These are phyloP conservation scores for Nidula microcarpa DNA, from an alignment of 768 basidiomycete species.

Conservation along the genomic window DNA sequence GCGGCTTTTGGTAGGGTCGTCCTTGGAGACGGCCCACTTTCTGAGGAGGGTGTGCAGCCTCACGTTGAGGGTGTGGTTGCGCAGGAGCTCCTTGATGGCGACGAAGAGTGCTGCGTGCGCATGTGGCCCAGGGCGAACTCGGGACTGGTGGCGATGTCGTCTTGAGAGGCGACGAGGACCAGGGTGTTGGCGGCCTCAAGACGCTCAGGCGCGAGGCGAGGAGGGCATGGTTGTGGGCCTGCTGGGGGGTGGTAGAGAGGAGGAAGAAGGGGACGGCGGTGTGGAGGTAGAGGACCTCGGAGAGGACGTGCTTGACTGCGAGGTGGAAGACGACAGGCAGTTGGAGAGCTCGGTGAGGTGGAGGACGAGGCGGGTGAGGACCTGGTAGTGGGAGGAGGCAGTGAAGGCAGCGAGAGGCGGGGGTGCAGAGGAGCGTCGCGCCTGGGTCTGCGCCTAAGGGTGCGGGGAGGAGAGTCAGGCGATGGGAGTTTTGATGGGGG, in stretches of 20 bases:
- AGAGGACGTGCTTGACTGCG: slow-evolving; percentile 61
- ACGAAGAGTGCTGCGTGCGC: slow-evolving; percentile 62
- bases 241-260: slow-evolving; percentile 70
- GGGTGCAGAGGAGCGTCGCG: slow-evolving; percentile 48
- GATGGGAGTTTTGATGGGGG: slow-evolving; percentile 34
- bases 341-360: slow-evolving; percentile 67
- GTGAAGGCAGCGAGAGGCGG: slow-evolving; percentile 59
- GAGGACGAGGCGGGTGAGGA: slow-evolving; percentile 58
- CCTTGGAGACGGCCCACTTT: slow-evolving; percentile 77
- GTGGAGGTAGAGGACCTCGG: slow-evolving; percentile 72
- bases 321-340: slow-evolving; percentile 71
- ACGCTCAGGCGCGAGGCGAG: slow-evolving; percentile 79
- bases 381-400: slow-evolving; percentile 44
- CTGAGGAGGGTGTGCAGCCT: slow-evolving; percentile 71
- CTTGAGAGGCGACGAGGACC: slow-evolving; percentile 62
- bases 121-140: slow-evolving; percentile 94
- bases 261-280: slow-evolving; percentile 83
- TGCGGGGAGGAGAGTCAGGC: slow-evolving; percentile 42
- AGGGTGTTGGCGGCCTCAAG: slow-evolving; percentile 87
- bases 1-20: slow-evolving; percentile 63
- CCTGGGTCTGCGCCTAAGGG: slow-evolving; percentile 68
- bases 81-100: slow-evolving; percentile 64
- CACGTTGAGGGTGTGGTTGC: slow-evolving; percentile 38
- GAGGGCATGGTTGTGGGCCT: slow-evolving; percentile 88
- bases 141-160: slow-evolving; percentile 80